These are phyloP conservation scores for Fusarium veterinarium DNA, from an alignment of 2,329 filamentous ascomycete genomes.

Conservation along the genomic window DNA sequence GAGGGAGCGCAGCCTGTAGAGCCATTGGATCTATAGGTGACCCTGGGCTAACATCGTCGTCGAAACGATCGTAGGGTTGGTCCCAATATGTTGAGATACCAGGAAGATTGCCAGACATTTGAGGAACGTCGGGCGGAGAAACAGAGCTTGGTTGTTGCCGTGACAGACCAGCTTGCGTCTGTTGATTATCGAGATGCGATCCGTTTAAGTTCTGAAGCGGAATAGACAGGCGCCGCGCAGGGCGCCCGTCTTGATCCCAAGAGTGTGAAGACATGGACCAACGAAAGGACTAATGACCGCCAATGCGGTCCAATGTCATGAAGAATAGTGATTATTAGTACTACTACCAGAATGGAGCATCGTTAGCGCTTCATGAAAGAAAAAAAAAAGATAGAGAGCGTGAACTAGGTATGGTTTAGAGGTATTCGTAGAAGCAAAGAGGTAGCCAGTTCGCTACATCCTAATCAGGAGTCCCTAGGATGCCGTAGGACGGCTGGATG, in stretches of 20 bases:
- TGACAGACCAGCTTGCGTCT: slow-evolving; percentile 17
- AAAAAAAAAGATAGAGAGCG: not conserved
- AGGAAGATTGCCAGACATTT: slow-evolving; percentile 51
- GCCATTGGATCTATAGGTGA: slow-evolving; percentile 66
- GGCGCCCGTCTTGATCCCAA: slow-evolving; percentile 43
- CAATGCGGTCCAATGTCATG: slow-evolving; percentile 41
- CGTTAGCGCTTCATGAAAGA: slow-evolving; percentile 15
- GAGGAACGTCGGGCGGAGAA: slow-evolving; percentile 23
- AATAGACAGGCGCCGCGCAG: slow-evolving; percentile 64
- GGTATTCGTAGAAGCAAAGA: slow-evolving; percentile 26
- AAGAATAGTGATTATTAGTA: slow-evolving; percentile 13
- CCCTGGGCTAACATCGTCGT: slow-evolving; percentile 52
- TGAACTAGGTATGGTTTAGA: slow-evolving; percentile 19
- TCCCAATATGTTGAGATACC: slow-evolving; percentile 66
- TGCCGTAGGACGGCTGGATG: slow-evolving; percentile 13
- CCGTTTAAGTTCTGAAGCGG: slow-evolving; percentile 72
- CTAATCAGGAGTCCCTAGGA: slow-evolving; percentile 39
- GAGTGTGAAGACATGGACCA: slow-evolving; percentile 48
- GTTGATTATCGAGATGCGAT: slow-evolving; percentile 24
- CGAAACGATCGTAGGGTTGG: slow-evolving; percentile 56
- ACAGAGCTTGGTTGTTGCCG: slow-evolving; percentile 18
- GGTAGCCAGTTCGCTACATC: slow-evolving; percentile 28
- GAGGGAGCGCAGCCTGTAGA: slow-evolving; percentile 66
- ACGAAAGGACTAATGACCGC: slow-evolving; percentile 33
- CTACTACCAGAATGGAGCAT: slow-evolving; percentile 35